Evolutionary conservation across 2,329 filamentous ascomycete genomes (phyloP), one percentile per base, ranked within the genome.

Genomic region (Beauveria asiatica): DNA sequence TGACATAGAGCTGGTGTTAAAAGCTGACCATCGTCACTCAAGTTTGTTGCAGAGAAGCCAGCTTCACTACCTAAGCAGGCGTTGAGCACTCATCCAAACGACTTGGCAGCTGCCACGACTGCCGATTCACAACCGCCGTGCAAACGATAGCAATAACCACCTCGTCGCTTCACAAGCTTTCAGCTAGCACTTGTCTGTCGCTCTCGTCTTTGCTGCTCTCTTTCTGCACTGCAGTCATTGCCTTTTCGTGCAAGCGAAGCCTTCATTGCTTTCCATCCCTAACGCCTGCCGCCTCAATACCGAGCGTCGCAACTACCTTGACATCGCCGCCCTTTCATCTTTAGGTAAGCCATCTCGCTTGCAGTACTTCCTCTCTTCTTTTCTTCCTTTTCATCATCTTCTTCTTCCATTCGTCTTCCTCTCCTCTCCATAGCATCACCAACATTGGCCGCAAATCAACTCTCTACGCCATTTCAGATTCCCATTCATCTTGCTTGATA

Each of bases 401-500:
- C 61, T 62, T 65, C 67, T 68, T 65, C 71, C 69, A 63, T 64
- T 69, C 56, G 52, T 61, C 68, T 67, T 70, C 67, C 65, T 72
- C 70, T 69, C 71, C 72, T 53, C 53, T 48, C 33, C 53, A 74
- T 73, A 80, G 73, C 78, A 82, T 78, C 78, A 72, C 73, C 75
- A 71, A 71, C 70, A 69, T 72, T 73, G 73, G 70, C 69, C 72
- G 73, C 68, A 75, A 75, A 76, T 51, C 52, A 44, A 57, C 76
- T 78, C 76, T 66, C 71, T 70, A 70, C 70, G 67, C 66, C 62
- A 66, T 63, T 57, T 63, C 62, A 69, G 70, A 69, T 70, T 51
- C 68, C 70, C 69, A 69, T 66, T 72, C 72, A 79, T 79, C 76
- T 83, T 83, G 81, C 79, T 81, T 73, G 76, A 78, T 82, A 83